Evolutionary conservation across 495 filamentous ascomycete species (phyloP).

Genomic region (Aspergillus nidulans): DNA sequence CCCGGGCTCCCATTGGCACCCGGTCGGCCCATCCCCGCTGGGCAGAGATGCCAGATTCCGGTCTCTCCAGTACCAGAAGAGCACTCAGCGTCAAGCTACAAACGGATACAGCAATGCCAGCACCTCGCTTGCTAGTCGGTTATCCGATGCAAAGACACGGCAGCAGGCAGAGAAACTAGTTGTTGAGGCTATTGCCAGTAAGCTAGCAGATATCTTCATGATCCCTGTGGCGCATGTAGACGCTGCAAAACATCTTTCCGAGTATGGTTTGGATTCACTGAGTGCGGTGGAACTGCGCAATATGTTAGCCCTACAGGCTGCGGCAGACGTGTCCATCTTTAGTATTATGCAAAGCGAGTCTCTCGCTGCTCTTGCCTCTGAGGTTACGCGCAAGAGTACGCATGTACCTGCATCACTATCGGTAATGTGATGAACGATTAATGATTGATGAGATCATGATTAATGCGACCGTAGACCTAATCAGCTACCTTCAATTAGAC

Average conservation of each 20-base stretch:
- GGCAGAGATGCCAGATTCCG: background rate
- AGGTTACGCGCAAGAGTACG: background rate
- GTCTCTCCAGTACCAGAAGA: background rate
- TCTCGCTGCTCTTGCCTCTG: background rate
- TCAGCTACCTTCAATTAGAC: background rate
- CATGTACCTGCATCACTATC: background rate
- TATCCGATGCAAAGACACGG: background rate
- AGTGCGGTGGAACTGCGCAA: background rate
- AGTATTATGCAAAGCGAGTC: background rate
- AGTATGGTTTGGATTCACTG: background rate
- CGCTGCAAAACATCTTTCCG: background rate
- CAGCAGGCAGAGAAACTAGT: background rate
- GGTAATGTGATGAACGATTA: background rate
- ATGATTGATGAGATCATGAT: background rate
- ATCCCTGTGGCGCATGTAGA: background rate
- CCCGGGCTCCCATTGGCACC: background rate
- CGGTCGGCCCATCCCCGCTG: background rate
- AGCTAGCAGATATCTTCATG: background rate
- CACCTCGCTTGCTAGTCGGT: background rate
- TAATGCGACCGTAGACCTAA: background rate
- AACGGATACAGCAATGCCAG: background rate
- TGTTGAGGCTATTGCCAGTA: background rate
- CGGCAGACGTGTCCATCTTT: background rate
- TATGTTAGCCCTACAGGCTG: background rate
- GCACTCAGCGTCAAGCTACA: background rate